A percentile compares a stretch with the other conserved stretches of the same genome.
phyloP scores from a whole-genome alignment of 2,329 filamentous ascomycete species.

The Ascochyta fabae region DNA sequence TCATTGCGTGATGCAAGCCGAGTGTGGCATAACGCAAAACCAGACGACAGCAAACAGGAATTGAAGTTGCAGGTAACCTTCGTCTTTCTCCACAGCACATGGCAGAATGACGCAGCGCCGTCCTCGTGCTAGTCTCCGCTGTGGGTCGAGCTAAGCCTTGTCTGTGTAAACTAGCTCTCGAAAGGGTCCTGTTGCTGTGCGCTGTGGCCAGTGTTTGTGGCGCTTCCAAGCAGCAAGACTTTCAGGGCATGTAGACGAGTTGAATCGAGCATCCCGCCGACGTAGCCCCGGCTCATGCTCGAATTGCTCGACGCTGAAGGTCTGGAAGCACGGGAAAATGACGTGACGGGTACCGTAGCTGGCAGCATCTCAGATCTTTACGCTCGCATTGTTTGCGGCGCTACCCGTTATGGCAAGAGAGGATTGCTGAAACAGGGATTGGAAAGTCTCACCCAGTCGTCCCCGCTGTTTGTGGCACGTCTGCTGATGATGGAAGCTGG shows the following conservation, averaged over 20 bases:
- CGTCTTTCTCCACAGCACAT: slow-evolving; percentile 26
- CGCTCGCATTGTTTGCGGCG: slow-evolving; percentile 19
- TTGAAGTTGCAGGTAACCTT: slow-evolving; percentile 34
- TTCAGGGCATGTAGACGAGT: slow-evolving; percentile 6
- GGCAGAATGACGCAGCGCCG: slow-evolving; percentile 36
- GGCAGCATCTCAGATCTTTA: slow-evolving; percentile 20
- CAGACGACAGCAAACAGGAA: slow-evolving; percentile 28
- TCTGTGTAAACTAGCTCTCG: slow-evolving; percentile 9
- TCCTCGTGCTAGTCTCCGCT: slow-evolving; percentile 25
- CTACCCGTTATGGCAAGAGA: slow-evolving; percentile 19
- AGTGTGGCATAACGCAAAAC: slow-evolving; percentile 12
- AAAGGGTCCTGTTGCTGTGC: slow-evolving; percentile 19
- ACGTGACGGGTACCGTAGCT: slow-evolving; percentile 17
- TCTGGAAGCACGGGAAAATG: slow-evolving; percentile 17
- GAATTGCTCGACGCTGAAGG: slow-evolving; percentile 11
- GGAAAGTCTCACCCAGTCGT: slow-evolving; percentile 1
- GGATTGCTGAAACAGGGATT: slow-evolving; percentile 28
- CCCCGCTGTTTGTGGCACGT: slow-evolving; percentile 25
- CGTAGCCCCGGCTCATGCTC: slow-evolving; percentile 1
- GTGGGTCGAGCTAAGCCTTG: slow-evolving; percentile 17
- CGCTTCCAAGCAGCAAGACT: slow-evolving; percentile 11
- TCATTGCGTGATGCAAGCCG: slow-evolving; percentile 15
- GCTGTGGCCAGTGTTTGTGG: slow-evolving; percentile 26
- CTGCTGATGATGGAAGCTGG: slow-evolving; percentile 21
- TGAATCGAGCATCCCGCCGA: slow-evolving; percentile 4